Conservation (phyloP, 257 asterid genomes). For the Gentiana dahurica region DNA sequence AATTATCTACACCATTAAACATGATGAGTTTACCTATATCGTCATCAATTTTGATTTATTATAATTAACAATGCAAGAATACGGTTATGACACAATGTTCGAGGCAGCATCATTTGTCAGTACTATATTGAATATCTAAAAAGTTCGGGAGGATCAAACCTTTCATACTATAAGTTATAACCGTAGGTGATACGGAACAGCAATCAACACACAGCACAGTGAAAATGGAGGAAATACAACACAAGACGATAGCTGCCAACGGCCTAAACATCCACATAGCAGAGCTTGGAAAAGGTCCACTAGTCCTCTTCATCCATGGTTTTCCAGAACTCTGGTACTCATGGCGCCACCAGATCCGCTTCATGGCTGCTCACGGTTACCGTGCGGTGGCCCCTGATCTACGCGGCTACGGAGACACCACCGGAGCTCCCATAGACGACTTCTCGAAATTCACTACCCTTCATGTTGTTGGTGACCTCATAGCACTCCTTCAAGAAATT, state of each 20-base stretch:
- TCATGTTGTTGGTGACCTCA: constrained; percentile 21
- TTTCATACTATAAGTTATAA: too few relatives aligned
- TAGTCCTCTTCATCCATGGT: constrained; percentile 15
- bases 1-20: too few relatives aligned
- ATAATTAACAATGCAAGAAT: too few relatives aligned
- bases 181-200: background rate
- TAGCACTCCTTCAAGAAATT: constrained; percentile 14
- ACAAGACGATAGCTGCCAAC: background rate
- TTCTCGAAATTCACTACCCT: constrained; percentile 8
- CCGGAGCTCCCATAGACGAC: background rate
- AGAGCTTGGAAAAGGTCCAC: constrained; percentile 10
- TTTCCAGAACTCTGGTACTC: constrained; percentile 18
- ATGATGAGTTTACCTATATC: too few relatives aligned
- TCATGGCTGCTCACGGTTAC: constrained; percentile 15
- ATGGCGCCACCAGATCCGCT: constrained; percentile 21
- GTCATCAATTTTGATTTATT: too few relatives aligned
- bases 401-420: constrained; percentile 23
- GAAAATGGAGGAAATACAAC: constrained; percentile 8
- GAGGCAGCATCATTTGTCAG: too few relatives aligned
- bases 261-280: constrained; percentile 9
- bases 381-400: constrained; percentile 27
- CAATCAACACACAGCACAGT: background rate
- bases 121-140: too few relatives aligned
- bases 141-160: too few relatives aligned
- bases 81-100: too few relatives aligned